Conservation (phyloP, 805 yeast species). For the Brettanomyces bruxellensis region DNA sequence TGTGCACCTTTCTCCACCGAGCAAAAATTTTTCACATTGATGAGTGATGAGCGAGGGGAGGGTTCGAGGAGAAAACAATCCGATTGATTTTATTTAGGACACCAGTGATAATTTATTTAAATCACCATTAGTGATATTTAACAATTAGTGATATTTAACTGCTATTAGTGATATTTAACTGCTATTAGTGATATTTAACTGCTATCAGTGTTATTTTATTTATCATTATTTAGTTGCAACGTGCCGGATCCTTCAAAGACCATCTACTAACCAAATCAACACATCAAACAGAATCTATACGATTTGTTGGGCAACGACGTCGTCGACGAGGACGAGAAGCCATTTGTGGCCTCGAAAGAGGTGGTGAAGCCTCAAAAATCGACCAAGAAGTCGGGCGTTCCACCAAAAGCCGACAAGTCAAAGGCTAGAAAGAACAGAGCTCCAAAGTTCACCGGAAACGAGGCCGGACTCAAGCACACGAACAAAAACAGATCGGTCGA, state of each 20-base stretch:
- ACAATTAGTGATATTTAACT: no score
- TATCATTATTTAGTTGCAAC: no score
- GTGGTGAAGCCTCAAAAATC: conserved; percentile 75
- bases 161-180: no score
- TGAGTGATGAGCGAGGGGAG: no score
- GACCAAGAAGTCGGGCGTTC: conserved; percentile 76
- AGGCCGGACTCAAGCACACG: conserved; percentile 74
- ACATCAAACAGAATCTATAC: conserved; percentile 53
- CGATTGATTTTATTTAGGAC: not conserved
- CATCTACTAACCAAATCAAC: no score
- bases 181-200: no score
- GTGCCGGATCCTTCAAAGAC: no score
- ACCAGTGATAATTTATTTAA: no score
- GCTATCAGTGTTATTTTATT: no score
- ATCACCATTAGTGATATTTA: no score
- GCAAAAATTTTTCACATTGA: no score
- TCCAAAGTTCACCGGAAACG: conserved; percentile 75
- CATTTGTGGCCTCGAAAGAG: conserved; percentile 55
- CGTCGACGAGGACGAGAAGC: conserved; percentile 57
- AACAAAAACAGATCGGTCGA: conserved; percentile 58
- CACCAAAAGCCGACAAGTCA: conserved; percentile 73
- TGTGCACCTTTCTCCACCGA: no score
- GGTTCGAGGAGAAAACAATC: not conserved
- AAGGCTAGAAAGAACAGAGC: conserved; percentile 65
- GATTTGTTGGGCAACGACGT: conserved; percentile 85